These are phyloP conservation scores for Podosphaera fusca DNA, from an alignment of 2,329 filamentous ascomycete genomes.

Conservation along the genomic window DNA sequence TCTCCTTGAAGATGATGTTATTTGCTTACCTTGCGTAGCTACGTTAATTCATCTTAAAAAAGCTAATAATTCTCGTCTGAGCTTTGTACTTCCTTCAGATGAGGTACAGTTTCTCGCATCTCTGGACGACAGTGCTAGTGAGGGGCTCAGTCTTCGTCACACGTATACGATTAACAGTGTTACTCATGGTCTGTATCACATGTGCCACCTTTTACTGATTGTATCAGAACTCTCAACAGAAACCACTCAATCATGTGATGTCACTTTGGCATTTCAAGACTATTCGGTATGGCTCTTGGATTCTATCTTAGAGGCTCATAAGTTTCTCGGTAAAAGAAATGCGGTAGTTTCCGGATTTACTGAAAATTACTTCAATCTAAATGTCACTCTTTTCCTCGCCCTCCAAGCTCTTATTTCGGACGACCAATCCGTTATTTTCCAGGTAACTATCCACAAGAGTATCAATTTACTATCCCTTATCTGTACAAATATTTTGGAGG, in stretches of 20 bases:
- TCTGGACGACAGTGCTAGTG: constrained; percentile 1
- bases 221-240: constrained; percentile 12
- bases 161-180: constrained; percentile 11
- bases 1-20: not conserved
- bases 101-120: constrained; percentile 5
- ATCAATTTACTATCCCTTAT: constrained; percentile 11
- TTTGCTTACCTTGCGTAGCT: constrained; percentile 5
- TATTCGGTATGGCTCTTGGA: constrained; percentile 16
- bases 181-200: constrained; percentile 11
- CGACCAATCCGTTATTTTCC: constrained; percentile 4
- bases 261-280: constrained; percentile 14
- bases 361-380: constrained; percentile 3
- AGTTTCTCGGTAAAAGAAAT: constrained; percentile 8
- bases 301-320: constrained; percentile 9
- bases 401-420: constrained; percentile 10
- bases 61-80: constrained; percentile 1
- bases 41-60: constrained; percentile 11
- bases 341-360: constrained; percentile 3
- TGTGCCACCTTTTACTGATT: constrained; percentile 11
- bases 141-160: not conserved
- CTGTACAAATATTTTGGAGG: constrained; percentile 10
- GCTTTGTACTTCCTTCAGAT: constrained; percentile 9
- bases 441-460: constrained; percentile 14
- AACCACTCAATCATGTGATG: constrained; percentile 9
- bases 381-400: constrained; percentile 6